A percentile compares a stretch with the other conserved stretches of the same genome.
phyloP scores from a whole-genome alignment of 2,329 filamentous ascomycete species.

The Drechslera avenae region DNA sequence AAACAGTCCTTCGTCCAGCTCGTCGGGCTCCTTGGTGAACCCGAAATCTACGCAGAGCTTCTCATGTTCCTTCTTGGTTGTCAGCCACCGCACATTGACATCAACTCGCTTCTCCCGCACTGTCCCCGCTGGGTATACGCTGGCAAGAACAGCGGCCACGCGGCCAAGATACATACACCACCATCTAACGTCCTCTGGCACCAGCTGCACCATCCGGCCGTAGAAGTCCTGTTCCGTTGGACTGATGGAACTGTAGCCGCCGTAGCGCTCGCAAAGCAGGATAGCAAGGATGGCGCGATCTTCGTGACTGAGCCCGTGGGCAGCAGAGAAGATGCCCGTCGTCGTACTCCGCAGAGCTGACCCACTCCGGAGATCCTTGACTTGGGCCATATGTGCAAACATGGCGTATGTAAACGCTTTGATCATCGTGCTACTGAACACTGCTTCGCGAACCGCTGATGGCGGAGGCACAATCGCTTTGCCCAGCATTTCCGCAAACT shows the following conservation, averaged over 20 bases:
- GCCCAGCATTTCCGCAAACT: constrained; percentile 57
- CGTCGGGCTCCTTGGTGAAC: constrained; percentile 32
- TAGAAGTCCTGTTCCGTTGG: constrained; percentile 63
- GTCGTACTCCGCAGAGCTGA: constrained; percentile 75
- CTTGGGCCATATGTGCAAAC: constrained; percentile 53
- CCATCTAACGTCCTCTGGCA: constrained; percentile 63
- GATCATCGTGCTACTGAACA: constrained; percentile 56
- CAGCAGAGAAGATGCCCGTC: constrained; percentile 67
- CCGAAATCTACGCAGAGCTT: constrained; percentile 38
- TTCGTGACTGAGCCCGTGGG: constrained; percentile 75
- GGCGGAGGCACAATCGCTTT: constrained; percentile 48
- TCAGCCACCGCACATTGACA: constrained; percentile 31
- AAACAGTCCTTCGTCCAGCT: constrained; percentile 41
- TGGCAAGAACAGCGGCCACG: constrained; percentile 62
- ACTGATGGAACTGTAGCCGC: constrained; percentile 60
- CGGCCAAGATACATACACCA: constrained; percentile 69
- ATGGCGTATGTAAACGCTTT: constrained; percentile 65
- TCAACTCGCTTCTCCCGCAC: constrained; percentile 47
- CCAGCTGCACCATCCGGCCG: constrained; percentile 57
- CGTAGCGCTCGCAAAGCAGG: constrained; percentile 75
- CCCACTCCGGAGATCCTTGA: constrained; percentile 59
- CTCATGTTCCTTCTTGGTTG: constrained; percentile 36
- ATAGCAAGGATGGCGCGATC: constrained; percentile 73
- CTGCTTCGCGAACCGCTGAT: constrained; percentile 30
- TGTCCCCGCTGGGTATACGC: constrained; percentile 66